These are phyloP conservation scores for Nissolia schottii DNA, from an alignment of 306 rosid species.

Conservation along the genomic window DNA sequence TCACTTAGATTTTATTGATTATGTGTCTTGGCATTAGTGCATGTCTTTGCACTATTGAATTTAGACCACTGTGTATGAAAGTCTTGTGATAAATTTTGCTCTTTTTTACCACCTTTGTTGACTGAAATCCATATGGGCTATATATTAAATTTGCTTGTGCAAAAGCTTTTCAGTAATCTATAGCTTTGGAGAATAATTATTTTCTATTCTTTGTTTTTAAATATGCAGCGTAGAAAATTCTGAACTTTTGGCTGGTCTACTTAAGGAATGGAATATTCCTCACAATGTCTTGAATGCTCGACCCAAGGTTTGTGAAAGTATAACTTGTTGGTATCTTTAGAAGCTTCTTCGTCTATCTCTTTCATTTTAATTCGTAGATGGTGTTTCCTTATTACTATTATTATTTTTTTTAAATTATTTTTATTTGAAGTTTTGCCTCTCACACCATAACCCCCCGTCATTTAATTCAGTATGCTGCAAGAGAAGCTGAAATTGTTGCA, in stretches of 20 bases:
- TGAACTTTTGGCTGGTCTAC: constrained; percentile 78
- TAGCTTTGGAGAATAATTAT: constrained; percentile 10
- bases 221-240: constrained; percentile 87
- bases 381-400: background rate
- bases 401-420: no score
- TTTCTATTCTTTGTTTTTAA: constrained; percentile 28
- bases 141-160: constrained; percentile 6
- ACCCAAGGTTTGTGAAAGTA: constrained; percentile 70
- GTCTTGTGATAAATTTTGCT: background rate
- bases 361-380: background rate
- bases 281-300: constrained; percentile 95
- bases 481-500: constrained; percentile 93
- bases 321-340: constrained; percentile 14
- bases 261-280: constrained; percentile 72
- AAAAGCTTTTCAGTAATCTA: constrained; percentile 5
- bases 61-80: background rate
- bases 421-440: background rate
- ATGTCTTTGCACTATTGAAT: background rate
- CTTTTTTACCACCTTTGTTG: background rate
- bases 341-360: constrained; percentile 4
- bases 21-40: background rate
- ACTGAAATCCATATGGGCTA: background rate
- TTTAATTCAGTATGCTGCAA: constrained; percentile 79
- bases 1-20: background rate
- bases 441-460: background rate